A percentile compares a stretch with the other conserved stretches of the same genome.
Evolutionary conservation across 495 filamentous ascomycete genomes (phyloP).

Genomic region (Cairneyella variabilis): DNA sequence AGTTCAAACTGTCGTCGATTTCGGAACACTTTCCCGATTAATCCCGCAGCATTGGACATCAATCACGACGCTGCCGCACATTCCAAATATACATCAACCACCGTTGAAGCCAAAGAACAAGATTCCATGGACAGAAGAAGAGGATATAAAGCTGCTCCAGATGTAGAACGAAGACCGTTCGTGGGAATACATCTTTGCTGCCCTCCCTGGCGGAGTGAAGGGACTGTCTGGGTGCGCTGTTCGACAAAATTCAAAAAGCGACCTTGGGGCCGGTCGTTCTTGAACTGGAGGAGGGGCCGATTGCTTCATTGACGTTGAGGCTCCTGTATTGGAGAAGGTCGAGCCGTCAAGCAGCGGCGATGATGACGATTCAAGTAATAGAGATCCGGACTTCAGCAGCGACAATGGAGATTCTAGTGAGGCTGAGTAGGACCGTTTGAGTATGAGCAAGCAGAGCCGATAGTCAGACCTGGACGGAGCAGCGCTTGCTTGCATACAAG

Average conservation of each 20-base stretch:
- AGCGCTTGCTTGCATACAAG: too few relatives aligned
- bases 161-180: conserved; percentile 18
- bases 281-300: conserved; percentile 13
- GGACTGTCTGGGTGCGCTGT: too few relatives aligned
- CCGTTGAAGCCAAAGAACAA: conserved; percentile 11
- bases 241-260: conserved; percentile 18
- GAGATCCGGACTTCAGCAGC: conserved; percentile 11
- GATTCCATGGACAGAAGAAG: conserved; percentile 10
- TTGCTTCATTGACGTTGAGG: conserved; percentile 19
- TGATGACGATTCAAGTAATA: too few relatives aligned
- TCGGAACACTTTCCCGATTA: conserved; percentile 3
- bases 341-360: conserved; percentile 19
- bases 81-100: conserved; percentile 8
- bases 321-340: conserved; percentile 21
- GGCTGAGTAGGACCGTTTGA: conserved; percentile 8
- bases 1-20: conserved; percentile 13
- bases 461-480: conserved; percentile 5
- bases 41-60: conserved; percentile 2
- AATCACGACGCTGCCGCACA: conserved; percentile 12
- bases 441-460: conserved; percentile 8
- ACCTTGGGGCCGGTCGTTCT: conserved; percentile 10
- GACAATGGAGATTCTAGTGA: conserved; percentile 10
- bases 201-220: conserved; percentile 15
- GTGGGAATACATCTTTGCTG: conserved; percentile 19
- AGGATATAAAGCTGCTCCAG: conserved; percentile 12